phyloP scores from a whole-genome alignment of 2,329 filamentous ascomycete genomes.

The Colletotrichum godetiae region DNA sequence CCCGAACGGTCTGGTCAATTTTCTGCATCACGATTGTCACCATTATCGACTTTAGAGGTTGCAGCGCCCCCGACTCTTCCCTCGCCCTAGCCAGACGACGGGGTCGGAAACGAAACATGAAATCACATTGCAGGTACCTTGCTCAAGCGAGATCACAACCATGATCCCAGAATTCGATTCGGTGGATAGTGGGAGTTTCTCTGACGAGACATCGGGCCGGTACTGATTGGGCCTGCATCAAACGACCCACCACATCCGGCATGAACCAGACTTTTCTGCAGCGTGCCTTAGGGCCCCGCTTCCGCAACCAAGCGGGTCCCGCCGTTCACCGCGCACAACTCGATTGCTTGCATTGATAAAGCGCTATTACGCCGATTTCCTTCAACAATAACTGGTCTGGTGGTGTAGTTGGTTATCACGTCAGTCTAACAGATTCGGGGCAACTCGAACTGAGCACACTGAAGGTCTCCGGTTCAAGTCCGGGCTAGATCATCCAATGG shows the following conservation, averaged over 20 bases:
- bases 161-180: background rate
- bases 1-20: background rate
- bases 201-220: background rate
- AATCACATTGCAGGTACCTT: background rate
- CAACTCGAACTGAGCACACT: constrained; percentile 6
- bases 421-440: constrained; percentile 54
- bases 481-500: constrained; percentile 25
- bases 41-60: background rate
- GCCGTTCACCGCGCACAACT: background rate
- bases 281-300: background rate
- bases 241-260: constrained; percentile 20
- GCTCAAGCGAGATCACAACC: constrained; percentile 3
- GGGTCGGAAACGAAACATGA: background rate
- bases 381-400: constrained; percentile 23
- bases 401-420: constrained; percentile 60
- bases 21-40: background rate
- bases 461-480: constrained; percentile 36
- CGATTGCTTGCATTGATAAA: background rate
- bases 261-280: background rate
- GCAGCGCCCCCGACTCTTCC: background rate
- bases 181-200: constrained; percentile 3
- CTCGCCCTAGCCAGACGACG: background rate
- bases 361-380: fast-evolving
- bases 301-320: background rate
- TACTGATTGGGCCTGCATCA: constrained; percentile 18